Base-by-base conservation (phyloP, 2,329 filamentous ascomycete genomes). In the Mycosphaerella sp. region DNA sequence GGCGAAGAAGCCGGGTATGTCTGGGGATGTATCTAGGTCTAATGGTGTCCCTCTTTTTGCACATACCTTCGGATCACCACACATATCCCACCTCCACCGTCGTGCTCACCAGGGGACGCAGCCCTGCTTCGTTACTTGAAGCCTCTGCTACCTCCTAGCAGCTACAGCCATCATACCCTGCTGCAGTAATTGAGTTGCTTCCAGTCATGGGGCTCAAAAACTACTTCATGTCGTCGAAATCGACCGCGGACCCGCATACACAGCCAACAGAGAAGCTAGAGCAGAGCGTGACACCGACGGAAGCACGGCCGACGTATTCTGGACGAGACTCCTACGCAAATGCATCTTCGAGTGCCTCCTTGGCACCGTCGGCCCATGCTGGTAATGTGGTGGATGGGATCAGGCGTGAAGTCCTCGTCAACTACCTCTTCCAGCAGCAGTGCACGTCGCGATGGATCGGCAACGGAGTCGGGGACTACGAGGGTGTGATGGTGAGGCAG, bases 351-450 rank as follows among this genome's bases (percentile, higher is more conserved):
- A 36, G 7, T 10, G 34, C 34, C 12, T 36, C 34, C 34, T n/a
- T 36, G 9, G 34, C 34, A 10, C 34, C 34, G 9, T 10, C 34
- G 5, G 3, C 12, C 12, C 3, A 36, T 10, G 34, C 9, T 3
- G 34, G 34, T 9, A 36, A n/a, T 8, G 9, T 36, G 34, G 34
- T 36, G 34, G 40, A 42, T 17, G 5, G 17, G 11, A 5, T 42
- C 3, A 14, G 14, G 4, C 40, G 40, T 11, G 48, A 51, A n/a
- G 42, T 51, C 8, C 41, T 51, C 40, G 38, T 87, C 56, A 89
- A 87, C 71, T 89, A 88, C 68, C 75, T 91, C 26, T 89, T 89
- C 70, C 86, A 90, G 69, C 85, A 90, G 67, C 86, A 89, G 71
- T 89, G 85, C 65, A 80, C 81, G 10, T 80, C 82, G 57, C 77